phyloP scores from a whole-genome alignment of 306 rosid genomes.

The Alnus rubra region DNA sequence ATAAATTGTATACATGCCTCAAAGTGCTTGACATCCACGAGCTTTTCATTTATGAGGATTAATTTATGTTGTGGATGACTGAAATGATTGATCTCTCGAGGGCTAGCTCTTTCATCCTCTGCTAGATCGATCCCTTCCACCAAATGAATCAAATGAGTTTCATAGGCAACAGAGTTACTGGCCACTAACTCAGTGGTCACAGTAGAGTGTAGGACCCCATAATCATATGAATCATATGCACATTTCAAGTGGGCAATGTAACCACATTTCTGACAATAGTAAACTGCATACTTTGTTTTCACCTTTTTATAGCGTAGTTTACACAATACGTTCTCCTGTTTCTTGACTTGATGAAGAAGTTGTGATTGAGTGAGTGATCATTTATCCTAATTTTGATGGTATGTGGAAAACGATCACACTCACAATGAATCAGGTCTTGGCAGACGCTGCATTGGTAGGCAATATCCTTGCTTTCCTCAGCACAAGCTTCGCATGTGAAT shows the following conservation, averaged over 20 bases:
- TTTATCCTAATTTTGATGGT: no score
- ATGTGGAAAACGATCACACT: background rate
- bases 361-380: background rate
- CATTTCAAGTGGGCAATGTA: background rate
- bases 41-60: background rate
- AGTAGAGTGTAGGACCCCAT: no score
- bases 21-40: background rate
- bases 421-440: rapidly evolving
- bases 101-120: background rate
- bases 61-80: background rate
- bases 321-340: background rate
- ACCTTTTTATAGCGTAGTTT: background rate
- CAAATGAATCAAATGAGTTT: no score
- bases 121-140: background rate
- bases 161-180: no score
- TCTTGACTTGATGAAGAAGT: no score
- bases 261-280: background rate
- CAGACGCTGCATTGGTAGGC: background rate
- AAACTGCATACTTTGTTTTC: background rate
- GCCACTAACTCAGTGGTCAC: rapidly evolving
- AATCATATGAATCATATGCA: background rate
- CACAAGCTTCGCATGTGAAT: background rate
- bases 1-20: background rate
- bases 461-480: background rate
- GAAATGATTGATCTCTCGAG: no score